Evolutionary conservation across 176 grass and related monocot species (phyloP).

Genomic region (Oryza brachyantha): DNA sequence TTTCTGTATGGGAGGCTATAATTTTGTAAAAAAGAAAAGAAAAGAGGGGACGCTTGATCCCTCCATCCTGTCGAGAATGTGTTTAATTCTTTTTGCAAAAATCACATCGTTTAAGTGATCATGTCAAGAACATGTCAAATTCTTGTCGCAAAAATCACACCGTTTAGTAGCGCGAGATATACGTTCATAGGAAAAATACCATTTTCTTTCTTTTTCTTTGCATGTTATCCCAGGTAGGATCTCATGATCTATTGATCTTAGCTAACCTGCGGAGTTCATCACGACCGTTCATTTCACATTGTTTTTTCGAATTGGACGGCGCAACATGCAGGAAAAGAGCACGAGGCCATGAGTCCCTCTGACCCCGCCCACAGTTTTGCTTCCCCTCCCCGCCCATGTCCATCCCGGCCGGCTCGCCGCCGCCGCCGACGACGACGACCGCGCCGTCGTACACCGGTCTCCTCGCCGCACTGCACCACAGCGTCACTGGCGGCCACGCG

Average conservation of each 20-base stretch:
- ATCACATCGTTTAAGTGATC: too few species aligned
- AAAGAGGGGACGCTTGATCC: background rate
- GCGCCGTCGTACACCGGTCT: conserved; percentile 28
- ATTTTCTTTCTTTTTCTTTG: too few species aligned
- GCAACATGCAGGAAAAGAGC: background rate
- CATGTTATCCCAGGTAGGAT: too few species aligned
- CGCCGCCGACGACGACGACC: too few species aligned
- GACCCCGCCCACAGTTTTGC: background rate
- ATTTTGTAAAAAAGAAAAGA: background rate
- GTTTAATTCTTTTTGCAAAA: too few species aligned
- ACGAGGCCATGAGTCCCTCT: background rate
- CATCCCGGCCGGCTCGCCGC: background rate
- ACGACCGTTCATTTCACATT: background rate
- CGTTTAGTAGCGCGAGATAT: too few species aligned
- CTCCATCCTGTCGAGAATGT: background rate
- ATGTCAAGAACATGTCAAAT: too few species aligned
- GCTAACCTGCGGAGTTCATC: background rate
- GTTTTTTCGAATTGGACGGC: conserved; percentile 21
- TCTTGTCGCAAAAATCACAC: too few species aligned
- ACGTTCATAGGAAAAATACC: too few species aligned
- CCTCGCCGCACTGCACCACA: conserved; percentile 42
- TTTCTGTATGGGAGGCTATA: too few species aligned
- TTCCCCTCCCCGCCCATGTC: conserved; percentile 27
- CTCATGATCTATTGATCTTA: too few species aligned
- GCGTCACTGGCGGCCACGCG: conserved; percentile 36